These are phyloP conservation scores for Fraxinus americana DNA, from an alignment of 257 asterid species.

Conservation along the genomic window DNA sequence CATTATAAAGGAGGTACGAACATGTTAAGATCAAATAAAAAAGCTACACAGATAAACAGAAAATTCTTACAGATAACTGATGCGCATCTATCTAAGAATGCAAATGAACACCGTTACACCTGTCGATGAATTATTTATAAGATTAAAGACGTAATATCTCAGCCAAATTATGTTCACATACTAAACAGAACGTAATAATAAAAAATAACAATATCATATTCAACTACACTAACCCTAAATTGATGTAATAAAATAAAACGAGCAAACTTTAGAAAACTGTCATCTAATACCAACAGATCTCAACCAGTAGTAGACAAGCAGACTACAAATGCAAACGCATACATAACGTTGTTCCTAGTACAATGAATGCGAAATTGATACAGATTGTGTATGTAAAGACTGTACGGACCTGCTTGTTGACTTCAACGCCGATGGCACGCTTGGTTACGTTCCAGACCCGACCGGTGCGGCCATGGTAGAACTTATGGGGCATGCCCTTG, in stretches of 20 bases:
- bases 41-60: neutral
- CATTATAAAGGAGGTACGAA: neutral
- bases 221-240: neutral
- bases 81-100: neutral
- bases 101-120: neutral
- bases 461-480: conserved; percentile 35
- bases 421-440: conserved; percentile 34
- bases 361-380: neutral
- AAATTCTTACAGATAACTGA: neutral
- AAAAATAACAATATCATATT: neutral
- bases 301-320: neutral
- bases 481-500: conserved; percentile 37
- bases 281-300: neutral
- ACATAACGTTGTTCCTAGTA: neutral
- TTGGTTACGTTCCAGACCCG: conserved; percentile 35
- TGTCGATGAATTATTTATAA: neutral
- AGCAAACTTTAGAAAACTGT: neutral
- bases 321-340: neutral
- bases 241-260: neutral
- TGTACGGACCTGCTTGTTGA: conserved; percentile 30
- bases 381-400: neutral
- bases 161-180: neutral
- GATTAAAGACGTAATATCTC: neutral
- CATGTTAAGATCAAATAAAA: no score
- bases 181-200: neutral